phyloP scores from a whole-genome alignment of 2,329 filamentous ascomycete genomes.

The Curvularia sp. region DNA sequence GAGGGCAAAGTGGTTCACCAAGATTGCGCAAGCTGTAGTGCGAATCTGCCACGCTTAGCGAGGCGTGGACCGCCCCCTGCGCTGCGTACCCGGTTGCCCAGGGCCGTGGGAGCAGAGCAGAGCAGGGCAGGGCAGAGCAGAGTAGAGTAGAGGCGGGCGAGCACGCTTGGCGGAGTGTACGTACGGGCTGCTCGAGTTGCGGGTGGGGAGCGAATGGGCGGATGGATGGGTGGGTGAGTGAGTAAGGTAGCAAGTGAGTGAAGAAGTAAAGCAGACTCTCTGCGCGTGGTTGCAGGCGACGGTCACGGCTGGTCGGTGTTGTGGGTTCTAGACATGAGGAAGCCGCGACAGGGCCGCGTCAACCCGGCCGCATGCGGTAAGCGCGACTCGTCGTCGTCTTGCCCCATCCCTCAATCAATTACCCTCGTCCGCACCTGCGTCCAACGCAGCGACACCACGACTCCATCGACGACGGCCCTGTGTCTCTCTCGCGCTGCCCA shows the following conservation, averaged over 20 bases:
- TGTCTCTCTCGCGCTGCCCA: slow-evolving; percentile 17
- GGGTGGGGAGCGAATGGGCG: background rate
- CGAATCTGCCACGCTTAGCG: slow-evolving; percentile 20
- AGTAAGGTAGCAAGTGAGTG: background rate
- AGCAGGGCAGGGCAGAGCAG: background rate
- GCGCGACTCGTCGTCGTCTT: slow-evolving; percentile 21
- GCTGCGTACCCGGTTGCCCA: slow-evolving; percentile 4
- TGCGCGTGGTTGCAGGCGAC: slow-evolving; percentile 14
- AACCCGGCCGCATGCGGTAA: slow-evolving; percentile 21
- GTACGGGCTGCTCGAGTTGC: background rate
- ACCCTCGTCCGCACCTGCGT: slow-evolving; percentile 21
- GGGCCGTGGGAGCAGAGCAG: background rate
- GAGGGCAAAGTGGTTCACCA: slow-evolving; percentile 19
- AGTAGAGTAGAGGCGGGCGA: too few species aligned
- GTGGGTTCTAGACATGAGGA: slow-evolving; percentile 24
- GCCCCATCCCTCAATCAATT: slow-evolving; percentile 26
- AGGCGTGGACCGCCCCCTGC: slow-evolving; percentile 17
- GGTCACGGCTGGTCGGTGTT: slow-evolving; percentile 16
- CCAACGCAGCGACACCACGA: slow-evolving; percentile 17
- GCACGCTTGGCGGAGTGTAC: background rate
- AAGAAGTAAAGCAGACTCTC: background rate
- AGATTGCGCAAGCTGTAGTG: slow-evolving; percentile 27
- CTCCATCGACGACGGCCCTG: slow-evolving; percentile 10
- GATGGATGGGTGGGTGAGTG: background rate
- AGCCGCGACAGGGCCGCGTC: slow-evolving; percentile 28